Conservation (phyloP, 345 rosid species). For the Pugionium cornutum region DNA sequence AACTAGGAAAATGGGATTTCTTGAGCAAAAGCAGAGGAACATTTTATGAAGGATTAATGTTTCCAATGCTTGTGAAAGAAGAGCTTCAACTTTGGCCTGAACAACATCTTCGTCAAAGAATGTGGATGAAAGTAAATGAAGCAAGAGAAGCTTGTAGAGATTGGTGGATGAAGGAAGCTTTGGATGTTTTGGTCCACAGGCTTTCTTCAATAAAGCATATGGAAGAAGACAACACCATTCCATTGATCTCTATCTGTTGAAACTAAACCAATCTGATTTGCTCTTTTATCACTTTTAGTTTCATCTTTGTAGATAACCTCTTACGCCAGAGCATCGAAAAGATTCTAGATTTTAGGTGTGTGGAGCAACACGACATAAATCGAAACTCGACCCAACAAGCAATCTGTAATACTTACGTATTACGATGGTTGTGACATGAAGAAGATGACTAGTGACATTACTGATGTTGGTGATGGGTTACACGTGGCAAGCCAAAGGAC, state of each 20-base stretch:
- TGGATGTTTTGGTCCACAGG: constrained; percentile 60
- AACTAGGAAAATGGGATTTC: constrained; percentile 70
- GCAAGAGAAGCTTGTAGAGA: constrained; percentile 44
- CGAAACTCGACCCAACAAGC: constrained; percentile 6
- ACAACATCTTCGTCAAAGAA: constrained; percentile 40
- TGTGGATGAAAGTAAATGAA: constrained; percentile 68
- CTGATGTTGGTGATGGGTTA: constrained; percentile 17
- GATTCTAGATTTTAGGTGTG: constrained; percentile 12
- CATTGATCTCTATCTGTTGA: constrained; percentile 26
- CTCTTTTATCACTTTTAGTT: neutral
- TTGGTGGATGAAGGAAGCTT: constrained; percentile 16
- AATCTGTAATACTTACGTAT: neutral
- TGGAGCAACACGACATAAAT: constrained; percentile 4
- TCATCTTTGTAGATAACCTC: constrained; percentile 19
- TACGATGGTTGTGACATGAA: constrained; percentile 8
- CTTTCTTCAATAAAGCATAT: constrained; percentile 26
- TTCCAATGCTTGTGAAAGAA: constrained; percentile 76
- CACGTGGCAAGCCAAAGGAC: constrained; percentile 10
- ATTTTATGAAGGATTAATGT: constrained; percentile 60
- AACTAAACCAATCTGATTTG: constrained; percentile 1
- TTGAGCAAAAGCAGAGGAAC: no score
- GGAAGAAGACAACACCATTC: constrained; percentile 24
- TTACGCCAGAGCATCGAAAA: constrained; percentile 12
- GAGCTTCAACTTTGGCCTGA: constrained; percentile 77
- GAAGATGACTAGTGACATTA: constrained; percentile 25